These are phyloP conservation scores for Pseudomonodictys pantanalensis DNA, from an alignment of 495 filamentous ascomycete genomes.

Conservation along the genomic window DNA sequence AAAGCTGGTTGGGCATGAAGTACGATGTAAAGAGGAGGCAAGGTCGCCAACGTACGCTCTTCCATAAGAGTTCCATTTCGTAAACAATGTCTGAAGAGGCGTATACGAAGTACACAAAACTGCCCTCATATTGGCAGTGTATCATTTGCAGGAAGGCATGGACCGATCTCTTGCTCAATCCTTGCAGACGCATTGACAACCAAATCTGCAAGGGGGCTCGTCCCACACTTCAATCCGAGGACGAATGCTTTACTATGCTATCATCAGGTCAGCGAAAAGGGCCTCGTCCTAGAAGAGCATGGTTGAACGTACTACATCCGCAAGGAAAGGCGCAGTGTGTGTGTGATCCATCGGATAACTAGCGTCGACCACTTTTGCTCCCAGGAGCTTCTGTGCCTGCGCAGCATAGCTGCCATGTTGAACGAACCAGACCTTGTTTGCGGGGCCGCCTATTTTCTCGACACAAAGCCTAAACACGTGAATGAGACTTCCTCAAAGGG, in stretches of 20 bases:
- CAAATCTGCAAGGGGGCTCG: neutral
- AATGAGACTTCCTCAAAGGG: neutral
- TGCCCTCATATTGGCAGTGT: too few relatives aligned
- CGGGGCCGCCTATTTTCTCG: slow-evolving; percentile 48
- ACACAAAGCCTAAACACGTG: slow-evolving; percentile 58
- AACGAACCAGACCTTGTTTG: slow-evolving; percentile 47
- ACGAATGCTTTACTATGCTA: slow-evolving; percentile 3
- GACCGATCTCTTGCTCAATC: neutral
- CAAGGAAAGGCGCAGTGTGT: slow-evolving; percentile 58
- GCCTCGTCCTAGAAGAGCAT: neutral
- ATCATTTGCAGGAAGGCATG: neutral
- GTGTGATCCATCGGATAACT: slow-evolving; percentile 62
- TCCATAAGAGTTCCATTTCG: too few relatives aligned
- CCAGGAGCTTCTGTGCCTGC: slow-evolving; percentile 49
- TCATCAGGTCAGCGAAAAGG: neutral
- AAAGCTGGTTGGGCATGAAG: too few relatives aligned
- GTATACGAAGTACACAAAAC: too few relatives aligned
- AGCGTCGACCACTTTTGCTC: slow-evolving; percentile 44
- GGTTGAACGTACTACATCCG: slow-evolving; percentile 49
- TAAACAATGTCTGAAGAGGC: too few relatives aligned
- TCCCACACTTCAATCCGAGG: neutral
- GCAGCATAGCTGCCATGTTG: slow-evolving; percentile 59
- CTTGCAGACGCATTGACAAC: slow-evolving; percentile 3
- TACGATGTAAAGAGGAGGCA: too few relatives aligned
- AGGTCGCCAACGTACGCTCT: too few relatives aligned